Conservation (phyloP, 78 protist species). For the Trichosphaerium sp. region DNA sequence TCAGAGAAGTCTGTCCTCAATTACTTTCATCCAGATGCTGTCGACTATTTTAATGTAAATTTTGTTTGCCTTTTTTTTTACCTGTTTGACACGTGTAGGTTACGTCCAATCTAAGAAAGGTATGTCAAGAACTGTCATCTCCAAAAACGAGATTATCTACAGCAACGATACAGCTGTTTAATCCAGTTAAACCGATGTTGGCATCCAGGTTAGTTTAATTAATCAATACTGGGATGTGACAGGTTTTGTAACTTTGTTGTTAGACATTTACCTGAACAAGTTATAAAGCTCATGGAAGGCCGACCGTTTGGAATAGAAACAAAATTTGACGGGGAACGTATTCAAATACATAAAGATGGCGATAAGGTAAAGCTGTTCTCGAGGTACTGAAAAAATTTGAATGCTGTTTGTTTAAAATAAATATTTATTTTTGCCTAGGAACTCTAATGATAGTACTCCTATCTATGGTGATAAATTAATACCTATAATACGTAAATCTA, state of each 20-base stretch:
- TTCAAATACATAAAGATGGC: slow-evolving; percentile 52
- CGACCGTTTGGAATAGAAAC: slow-evolving; percentile 32
- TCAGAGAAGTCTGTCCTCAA: slow-evolving; percentile 30
- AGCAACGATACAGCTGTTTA: slow-evolving; percentile 12
- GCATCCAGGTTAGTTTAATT: too few species aligned
- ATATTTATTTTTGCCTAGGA: too few species aligned
- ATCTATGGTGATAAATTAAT: slow-evolving; percentile 23
- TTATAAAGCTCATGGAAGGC: background rate
- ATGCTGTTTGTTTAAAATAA: too few species aligned
- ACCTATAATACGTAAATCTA: slow-evolving; percentile 20
- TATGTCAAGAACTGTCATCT: slow-evolving; percentile 8
- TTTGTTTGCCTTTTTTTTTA: too few species aligned
- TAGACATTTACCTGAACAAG: slow-evolving; percentile 9
- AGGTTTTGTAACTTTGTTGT: too few species aligned
- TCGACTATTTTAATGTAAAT: slow-evolving; percentile 34
- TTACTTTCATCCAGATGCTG: slow-evolving; percentile 58
- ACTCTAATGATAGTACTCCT: slow-evolving; percentile 42
- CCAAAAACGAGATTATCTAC: background rate
- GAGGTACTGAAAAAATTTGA: too few species aligned
- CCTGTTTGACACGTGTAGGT: too few species aligned
- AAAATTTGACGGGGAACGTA: slow-evolving; percentile 82
- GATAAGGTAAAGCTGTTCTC: slow-evolving; percentile 17
- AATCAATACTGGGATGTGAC: too few species aligned
- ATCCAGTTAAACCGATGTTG: slow-evolving; percentile 79
- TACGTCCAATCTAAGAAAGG: slow-evolving; percentile 3